These are phyloP conservation scores for Gardenia jasminoides DNA, from an alignment of 257 asterid genomes.

Conservation along the genomic window DNA sequence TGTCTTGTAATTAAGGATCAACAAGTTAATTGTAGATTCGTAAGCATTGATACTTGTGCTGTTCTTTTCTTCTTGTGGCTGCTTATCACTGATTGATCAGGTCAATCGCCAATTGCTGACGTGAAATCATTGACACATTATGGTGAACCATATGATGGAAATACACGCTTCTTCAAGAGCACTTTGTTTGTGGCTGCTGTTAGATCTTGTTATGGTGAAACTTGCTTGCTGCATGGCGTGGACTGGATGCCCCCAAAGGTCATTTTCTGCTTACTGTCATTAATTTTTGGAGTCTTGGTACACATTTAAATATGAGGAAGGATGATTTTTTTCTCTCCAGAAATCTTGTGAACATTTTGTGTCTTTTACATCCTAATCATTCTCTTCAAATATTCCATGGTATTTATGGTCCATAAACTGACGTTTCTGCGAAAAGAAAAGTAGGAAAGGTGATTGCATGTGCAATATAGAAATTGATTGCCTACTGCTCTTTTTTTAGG, in stretches of 20 bases:
- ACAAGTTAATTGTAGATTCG: slow-evolving; percentile 8
- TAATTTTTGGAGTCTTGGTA: neutral
- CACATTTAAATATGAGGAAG: neutral
- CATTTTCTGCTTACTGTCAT: neutral
- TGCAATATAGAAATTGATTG: neutral
- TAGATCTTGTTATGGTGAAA: slow-evolving; percentile 94
- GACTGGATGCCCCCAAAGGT: slow-evolving; percentile 99
- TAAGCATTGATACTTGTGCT: slow-evolving; percentile 3
- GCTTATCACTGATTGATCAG: slow-evolving; percentile 34
- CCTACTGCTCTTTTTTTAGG: slow-evolving; percentile 43
- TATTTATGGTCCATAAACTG: neutral
- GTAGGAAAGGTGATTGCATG: neutral
- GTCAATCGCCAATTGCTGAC: slow-evolving; percentile 77
- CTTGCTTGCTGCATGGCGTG: slow-evolving; percentile 95
- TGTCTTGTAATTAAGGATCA: neutral
- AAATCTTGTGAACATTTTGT: neutral
- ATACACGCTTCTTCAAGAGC: slow-evolving; percentile 90
- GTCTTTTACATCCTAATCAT: neutral
- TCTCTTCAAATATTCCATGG: neutral
- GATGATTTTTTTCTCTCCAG: neutral
- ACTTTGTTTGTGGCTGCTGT: slow-evolving; percentile 97
- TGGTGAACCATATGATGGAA: slow-evolving; percentile 97
- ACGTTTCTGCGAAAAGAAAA: neutral
- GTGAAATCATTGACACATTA: slow-evolving; percentile 87
- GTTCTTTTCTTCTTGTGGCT: slow-evolving; percentile 9